These are phyloP conservation scores for Suhomyces panamericanus DNA, from an alignment of 1,139 yeast genomes.

Conservation along the genomic window DNA sequence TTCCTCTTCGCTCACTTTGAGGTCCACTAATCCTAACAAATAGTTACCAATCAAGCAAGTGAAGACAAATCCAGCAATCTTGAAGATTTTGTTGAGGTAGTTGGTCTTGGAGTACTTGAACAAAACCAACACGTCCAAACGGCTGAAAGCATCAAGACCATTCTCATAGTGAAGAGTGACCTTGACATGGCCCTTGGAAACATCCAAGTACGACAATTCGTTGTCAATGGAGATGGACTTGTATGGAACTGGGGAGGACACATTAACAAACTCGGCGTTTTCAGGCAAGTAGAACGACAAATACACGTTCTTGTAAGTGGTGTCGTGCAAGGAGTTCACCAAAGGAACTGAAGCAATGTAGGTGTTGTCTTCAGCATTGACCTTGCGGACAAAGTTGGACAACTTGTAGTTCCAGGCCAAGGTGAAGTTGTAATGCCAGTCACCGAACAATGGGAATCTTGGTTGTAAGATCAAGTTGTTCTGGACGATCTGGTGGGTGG, in stretches of 20 bases:
- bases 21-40: slow-evolving; percentile 42
- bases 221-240: slow-evolving; percentile 35
- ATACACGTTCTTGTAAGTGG: slow-evolving; percentile 62
- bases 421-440: slow-evolving; percentile 95
- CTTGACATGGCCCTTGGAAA: slow-evolving; percentile 75
- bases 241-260: slow-evolving; percentile 57
- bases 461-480: slow-evolving; percentile 67
- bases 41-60: slow-evolving; percentile 61
- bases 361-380: slow-evolving; percentile 44
- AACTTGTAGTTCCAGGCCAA: slow-evolving; percentile 82
- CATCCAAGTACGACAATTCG: slow-evolving; percentile 73
- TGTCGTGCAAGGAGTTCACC: slow-evolving; percentile 69
- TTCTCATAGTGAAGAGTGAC: slow-evolving; percentile 63
- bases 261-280: slow-evolving; percentile 66
- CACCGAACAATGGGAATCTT: slow-evolving; percentile 91
- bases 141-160: slow-evolving; percentile 68
- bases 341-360: slow-evolving; percentile 71
- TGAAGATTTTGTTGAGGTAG: slow-evolving; percentile 63
- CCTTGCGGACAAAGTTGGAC: slow-evolving; percentile 49
- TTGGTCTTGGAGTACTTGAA: slow-evolving; percentile 60
- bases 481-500: slow-evolving; percentile 62
- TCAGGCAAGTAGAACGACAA: slow-evolving; percentile 81
- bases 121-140: slow-evolving; percentile 56
- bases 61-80: slow-evolving; percentile 65
- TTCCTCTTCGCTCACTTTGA: slow-evolving; percentile 28